Conservation (phyloP, 2,329 filamentous ascomycete genomes). For the Diplodia intermedia region DNA sequence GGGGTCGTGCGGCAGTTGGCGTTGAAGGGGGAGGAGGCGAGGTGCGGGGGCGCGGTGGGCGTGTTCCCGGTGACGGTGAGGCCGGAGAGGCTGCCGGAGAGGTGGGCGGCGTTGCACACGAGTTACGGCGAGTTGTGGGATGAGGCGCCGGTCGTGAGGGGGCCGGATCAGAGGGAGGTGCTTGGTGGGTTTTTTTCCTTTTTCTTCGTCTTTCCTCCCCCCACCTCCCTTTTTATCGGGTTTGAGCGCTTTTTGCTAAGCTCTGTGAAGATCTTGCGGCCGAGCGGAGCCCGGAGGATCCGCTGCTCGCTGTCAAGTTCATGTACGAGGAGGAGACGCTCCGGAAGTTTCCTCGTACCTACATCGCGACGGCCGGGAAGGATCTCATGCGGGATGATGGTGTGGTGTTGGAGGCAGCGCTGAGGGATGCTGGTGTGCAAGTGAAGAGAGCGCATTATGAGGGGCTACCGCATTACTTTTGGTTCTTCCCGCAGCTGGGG, state of each 20-base stretch:
- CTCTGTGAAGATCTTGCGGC: slow-evolving; percentile 10
- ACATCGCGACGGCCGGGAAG: slow-evolving; percentile 34
- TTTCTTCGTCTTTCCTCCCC: neutral
- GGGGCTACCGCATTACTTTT: slow-evolving; percentile 46
- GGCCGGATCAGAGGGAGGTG: neutral
- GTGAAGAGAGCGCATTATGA: slow-evolving; percentile 41
- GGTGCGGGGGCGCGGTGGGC: slow-evolving; percentile 30
- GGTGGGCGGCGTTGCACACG: slow-evolving; percentile 33
- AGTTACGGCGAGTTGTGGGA: slow-evolving; percentile 30
- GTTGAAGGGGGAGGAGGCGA: neutral
- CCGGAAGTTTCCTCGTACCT: slow-evolving; percentile 35
- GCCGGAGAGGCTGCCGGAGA: slow-evolving; percentile 30
- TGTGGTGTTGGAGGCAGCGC: slow-evolving; percentile 39
- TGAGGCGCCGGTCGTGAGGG: slow-evolving; percentile 16
- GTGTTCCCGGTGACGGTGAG: slow-evolving; percentile 34
- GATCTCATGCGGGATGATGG: slow-evolving; percentile 45
- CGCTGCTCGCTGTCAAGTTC: slow-evolving; percentile 29
- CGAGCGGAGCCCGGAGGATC: slow-evolving; percentile 19
- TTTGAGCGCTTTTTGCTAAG: neutral
- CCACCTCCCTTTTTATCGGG: neutral
- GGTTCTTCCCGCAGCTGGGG: slow-evolving; percentile 33
- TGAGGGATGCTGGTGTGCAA: slow-evolving; percentile 40
- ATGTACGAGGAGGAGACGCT: slow-evolving; percentile 26
- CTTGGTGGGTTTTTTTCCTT: neutral
- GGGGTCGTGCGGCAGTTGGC: slow-evolving; percentile 9